phyloP scores from a whole-genome alignment of 108 stramenopile genomes.

The Cyclostephanos invisitatus region DNA sequence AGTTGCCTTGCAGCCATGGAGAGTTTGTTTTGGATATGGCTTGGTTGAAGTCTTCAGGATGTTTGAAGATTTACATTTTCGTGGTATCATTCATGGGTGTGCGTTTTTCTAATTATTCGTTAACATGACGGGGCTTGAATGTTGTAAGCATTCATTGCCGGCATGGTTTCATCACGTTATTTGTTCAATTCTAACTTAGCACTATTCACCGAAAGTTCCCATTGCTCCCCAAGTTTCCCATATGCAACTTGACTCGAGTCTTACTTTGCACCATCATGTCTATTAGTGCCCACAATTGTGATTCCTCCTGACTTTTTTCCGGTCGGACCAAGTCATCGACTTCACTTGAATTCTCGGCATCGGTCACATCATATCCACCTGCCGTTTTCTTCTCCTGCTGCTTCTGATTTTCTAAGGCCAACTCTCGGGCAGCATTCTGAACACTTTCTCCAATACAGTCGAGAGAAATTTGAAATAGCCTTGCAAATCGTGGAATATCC shows the following conservation, averaged over 20 bases:
- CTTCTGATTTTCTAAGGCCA: slow-evolving; percentile 26
- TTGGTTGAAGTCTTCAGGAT: no score
- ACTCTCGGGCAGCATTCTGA: slow-evolving; percentile 56
- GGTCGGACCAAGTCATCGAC: not conserved
- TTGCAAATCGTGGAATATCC: slow-evolving; percentile 34
- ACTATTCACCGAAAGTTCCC: slow-evolving; percentile 52
- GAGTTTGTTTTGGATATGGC: no score
- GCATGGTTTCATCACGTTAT: not conserved
- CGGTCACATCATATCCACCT: slow-evolving; percentile 4
- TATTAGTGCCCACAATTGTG: slow-evolving; percentile 80
- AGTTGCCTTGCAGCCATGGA: not conserved
- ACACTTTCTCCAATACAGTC: slow-evolving; percentile 64
- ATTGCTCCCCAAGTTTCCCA: slow-evolving; percentile 61
- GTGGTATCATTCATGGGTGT: no score
- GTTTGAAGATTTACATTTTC: no score
- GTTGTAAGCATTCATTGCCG: no score
- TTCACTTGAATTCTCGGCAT: slow-evolving; percentile 12
- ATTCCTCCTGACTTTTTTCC: slow-evolving; percentile 50
- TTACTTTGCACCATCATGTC: slow-evolving; percentile 90
- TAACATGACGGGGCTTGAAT: no score
- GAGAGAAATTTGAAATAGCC: slow-evolving; percentile 47
- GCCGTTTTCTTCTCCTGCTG: slow-evolving; percentile 6
- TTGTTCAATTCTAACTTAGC: not conserved
- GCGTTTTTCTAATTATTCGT: no score
- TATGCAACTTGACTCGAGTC: slow-evolving; percentile 72